Evolutionary conservation across 345 rosid genomes (phyloP), one percentile per base, ranked within the genome.

Genomic region (Erucastrum elatum): DNA sequence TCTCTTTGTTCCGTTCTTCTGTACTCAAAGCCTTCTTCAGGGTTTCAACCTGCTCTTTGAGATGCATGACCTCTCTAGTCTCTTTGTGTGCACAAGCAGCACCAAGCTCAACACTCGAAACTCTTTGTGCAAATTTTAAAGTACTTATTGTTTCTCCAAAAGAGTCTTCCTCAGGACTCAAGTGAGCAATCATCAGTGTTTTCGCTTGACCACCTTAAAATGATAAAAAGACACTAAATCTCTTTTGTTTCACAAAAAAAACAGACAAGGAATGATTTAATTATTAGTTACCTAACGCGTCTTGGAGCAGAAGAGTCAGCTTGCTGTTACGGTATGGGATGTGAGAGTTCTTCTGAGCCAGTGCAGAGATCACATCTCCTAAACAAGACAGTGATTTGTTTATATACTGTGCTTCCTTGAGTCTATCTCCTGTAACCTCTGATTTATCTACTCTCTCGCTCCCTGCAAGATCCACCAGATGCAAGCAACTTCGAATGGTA

Each of bases 301-400:
- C 98, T 85, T 95, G 99, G 81, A 95, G 85, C 34, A 94, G 87
- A 71, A 90, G 98, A 2, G 98, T 95, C 69, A 95, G 91, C 76
- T 95, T 95, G 98, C 99, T 95, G 88, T 95, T 91, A 67, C 97
- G 78, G 85, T 95, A 95, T 44, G 99, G 99, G 73, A 95, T 81
- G 83, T 95, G 91, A 75, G 98, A 85, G 33, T 83, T 93, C 87
- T 86, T 95, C 77, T 90, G 98, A 46, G 98, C 90, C 87, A 95
- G 86, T 65, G 99, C 91, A 49, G 93, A 81, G 68, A 95, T 89
- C 6, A 93, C 97, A 85, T 95, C 99, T 81, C 94, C 99, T 7
- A 95, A 85, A 84, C 98, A 91, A 80, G 97, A 91, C 55, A 95
- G 94, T 27, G 99, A 93, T 84, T 90, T 93, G 74, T 95, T 95